Conservation (phyloP, 176 grass and related monocot species). For the Oryza glaberrima region DNA sequence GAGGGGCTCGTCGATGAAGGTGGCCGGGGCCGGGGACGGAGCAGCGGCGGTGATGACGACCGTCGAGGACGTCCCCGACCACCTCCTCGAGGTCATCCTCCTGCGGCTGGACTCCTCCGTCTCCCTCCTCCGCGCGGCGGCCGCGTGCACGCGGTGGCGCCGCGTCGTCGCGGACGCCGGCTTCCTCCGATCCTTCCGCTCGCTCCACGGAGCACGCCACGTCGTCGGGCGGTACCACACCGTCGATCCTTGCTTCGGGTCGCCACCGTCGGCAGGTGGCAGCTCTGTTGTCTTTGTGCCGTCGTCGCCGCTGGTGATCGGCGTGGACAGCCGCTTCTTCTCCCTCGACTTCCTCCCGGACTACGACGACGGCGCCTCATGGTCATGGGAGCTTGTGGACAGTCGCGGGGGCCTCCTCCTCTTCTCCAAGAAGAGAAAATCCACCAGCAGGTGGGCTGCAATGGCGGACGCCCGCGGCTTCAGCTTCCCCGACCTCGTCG, state of each 20-base stretch:
- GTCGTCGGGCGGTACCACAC: conserved; percentile 41
- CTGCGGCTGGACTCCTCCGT: too few relatives aligned
- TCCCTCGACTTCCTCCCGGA: conserved; percentile 33
- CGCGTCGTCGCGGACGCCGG: too few relatives aligned
- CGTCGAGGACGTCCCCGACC: too few relatives aligned
- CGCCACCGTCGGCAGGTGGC: too few relatives aligned
- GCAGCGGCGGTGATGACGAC: too few relatives aligned
- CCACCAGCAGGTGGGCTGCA: too few relatives aligned
- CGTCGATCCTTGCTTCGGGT: neutral
- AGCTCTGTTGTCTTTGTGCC: conserved; percentile 21
- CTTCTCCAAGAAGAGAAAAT: neutral
- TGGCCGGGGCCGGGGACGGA: too few relatives aligned
- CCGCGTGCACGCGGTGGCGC: too few relatives aligned
- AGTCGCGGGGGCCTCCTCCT: conserved; percentile 20
- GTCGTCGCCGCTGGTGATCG: neutral
- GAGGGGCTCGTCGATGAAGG: too few relatives aligned
- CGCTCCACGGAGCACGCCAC: neutral
- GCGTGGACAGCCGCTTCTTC: neutral
- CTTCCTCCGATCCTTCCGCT: neutral
- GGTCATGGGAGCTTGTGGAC: conserved; percentile 3
- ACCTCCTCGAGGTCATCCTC: too few relatives aligned
- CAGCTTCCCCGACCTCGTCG: neutral
- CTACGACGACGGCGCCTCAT: neutral
- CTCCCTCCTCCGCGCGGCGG: too few relatives aligned
- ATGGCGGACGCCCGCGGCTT: neutral